Percentiles rank a stretch among this genome's conserved stretches.
Evolutionary conservation across 192 early-diverging fungal species (phyloP).

Genomic region (Backusella tuberculispora): DNA sequence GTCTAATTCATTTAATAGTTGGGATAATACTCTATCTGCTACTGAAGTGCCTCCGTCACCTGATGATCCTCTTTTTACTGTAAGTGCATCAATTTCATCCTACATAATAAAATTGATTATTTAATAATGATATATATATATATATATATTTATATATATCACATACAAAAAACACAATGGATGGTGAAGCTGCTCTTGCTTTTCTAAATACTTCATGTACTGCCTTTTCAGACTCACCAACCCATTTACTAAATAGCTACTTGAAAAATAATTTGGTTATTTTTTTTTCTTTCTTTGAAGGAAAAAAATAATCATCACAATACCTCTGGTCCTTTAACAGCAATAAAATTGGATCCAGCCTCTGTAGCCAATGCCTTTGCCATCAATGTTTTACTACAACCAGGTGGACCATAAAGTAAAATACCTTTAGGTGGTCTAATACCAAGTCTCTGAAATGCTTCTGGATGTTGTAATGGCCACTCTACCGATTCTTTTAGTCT

Average conservation of each 20-base stretch:
- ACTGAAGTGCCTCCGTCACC: conserved; percentile 80
- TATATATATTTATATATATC: too few relatives aligned
- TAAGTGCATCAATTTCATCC: conserved; percentile 98
- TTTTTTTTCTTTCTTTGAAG: background rate
- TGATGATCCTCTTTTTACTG: conserved; percentile 71
- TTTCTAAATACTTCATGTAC: conserved; percentile 93
- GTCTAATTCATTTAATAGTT: conserved; percentile 93
- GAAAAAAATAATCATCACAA: background rate
- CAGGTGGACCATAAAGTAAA: conserved; percentile 97
- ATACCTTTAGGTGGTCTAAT: conserved; percentile 97
- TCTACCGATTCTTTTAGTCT: conserved; percentile 94
- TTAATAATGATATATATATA: background rate
- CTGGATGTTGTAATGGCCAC: conserved; percentile 97
- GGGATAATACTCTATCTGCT: conserved; percentile 92
- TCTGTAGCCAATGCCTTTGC: conserved; percentile 98
- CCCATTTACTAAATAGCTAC: conserved; percentile 98
- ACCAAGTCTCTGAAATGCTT: conserved; percentile 84
- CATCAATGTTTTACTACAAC: conserved; percentile 97
- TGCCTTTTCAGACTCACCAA: conserved; percentile 98
- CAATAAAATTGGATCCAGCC: conserved; percentile 95
- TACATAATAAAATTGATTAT: conserved; percentile 24
- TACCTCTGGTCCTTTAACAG: conserved; percentile 97
- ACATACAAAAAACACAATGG: conserved; percentile 97
- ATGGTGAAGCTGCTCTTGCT: conserved; percentile 91
- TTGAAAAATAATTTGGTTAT: background rate